Base-by-base conservation (phyloP, 176 grass and related monocot species). In the Olyra latifolia region DNA sequence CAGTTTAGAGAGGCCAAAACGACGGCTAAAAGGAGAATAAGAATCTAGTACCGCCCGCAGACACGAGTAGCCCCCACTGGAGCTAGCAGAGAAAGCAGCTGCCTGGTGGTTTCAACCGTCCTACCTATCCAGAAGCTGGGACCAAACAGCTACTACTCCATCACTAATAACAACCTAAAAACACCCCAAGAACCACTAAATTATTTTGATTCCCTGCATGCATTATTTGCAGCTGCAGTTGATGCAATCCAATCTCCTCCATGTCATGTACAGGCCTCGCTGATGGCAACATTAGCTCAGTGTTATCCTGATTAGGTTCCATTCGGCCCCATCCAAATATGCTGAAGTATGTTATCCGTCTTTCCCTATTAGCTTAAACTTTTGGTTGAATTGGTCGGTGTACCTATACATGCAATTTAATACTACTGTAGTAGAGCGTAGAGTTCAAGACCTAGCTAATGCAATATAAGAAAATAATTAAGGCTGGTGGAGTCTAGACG, bases 71-170 rank as follows among this genome's bases (percentile, higher is more conserved):
- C 49, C 54, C 87, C 87, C 76, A 81, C 76, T 10, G 50, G 62
- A 74, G 32, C 32, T 35, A 35, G 39, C 25, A 62, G 28, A 75
- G 82, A 69, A 66, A 78, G 74, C 40, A 48, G 59, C 4, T 54
- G 23, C 32, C 53, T 16, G 88, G 78, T 82, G 14, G 88, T 68
- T 89, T 86, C 78, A 86, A 78, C 78, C 23, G 42, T 85, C 87
- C 72, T 52, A 77, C 87, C 72, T 9, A 77, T 86, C 88, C 78
- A 44, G 58, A 56, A 25, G 23, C 30, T 53, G 79, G 79, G 79
- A 65, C 73, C 83, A 78, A 73, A 27, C 69, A 80, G 45, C 52
- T 52, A 28, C 24, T 30, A 13, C 29, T 13, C 10, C 29, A 58
- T 58, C 29, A 71, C 35, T 75, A 45, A 69, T 62, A 54, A 45